Conservation (phyloP, 1,284 basidiomycete genomes). For the Heliocybe sulcata region DNA sequence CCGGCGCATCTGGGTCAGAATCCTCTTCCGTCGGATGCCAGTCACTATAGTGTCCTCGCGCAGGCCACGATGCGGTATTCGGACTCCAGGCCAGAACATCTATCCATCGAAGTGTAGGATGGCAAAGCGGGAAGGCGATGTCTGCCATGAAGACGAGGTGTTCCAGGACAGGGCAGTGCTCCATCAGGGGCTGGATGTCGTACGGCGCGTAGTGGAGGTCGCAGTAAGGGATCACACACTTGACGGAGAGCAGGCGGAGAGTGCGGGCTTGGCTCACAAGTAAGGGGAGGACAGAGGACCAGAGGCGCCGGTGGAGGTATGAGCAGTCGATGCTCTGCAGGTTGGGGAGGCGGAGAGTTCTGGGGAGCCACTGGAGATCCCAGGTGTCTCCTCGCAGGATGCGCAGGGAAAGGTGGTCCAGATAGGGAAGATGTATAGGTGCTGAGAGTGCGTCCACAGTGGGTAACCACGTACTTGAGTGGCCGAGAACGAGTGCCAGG, state of each 20-base stretch:
- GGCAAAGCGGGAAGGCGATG: neutral
- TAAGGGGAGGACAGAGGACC: neutral
- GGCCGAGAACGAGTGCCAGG: neutral
- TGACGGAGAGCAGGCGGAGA: neutral
- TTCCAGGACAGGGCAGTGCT: neutral
- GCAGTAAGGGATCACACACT: neutral
- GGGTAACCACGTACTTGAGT: neutral
- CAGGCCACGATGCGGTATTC: neutral
- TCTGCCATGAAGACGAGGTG: neutral
- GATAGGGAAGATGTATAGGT: neutral
- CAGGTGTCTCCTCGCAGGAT: neutral
- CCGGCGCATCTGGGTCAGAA: neutral
- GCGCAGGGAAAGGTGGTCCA: neutral
- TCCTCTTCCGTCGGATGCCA: neutral
- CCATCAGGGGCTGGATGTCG: neutral
- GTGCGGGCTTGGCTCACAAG: neutral
- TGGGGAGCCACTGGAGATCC: neutral
- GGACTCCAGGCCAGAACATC: neutral
- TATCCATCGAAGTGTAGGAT: neutral
- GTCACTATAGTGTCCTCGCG: neutral
- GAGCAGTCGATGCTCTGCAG: neutral
- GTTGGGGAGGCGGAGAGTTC: neutral
- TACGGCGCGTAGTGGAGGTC: neutral
- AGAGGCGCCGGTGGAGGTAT: neutral
- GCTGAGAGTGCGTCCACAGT: neutral